Evolutionary conservation across 2,329 filamentous ascomycete genomes (phyloP), one percentile per base, ranked within the genome.

Genomic region (Fusarium coicis): DNA sequence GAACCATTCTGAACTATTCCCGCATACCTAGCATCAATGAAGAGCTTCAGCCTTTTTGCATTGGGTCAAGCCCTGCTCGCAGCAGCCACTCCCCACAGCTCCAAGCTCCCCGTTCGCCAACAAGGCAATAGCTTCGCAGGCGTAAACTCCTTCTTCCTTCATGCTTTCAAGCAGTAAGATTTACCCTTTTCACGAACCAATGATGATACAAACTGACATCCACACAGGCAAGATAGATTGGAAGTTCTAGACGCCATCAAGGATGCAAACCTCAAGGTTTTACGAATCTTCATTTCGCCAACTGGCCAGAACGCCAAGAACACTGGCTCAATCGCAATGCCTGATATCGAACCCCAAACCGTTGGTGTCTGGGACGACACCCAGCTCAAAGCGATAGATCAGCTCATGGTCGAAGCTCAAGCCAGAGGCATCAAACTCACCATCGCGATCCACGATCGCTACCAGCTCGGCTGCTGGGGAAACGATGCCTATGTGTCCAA

Each of bases 141-240:
- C 5, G 47, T 50, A 19, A 50, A 23, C 16, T 50, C 47, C 8
- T 50, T 34, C 16, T 50, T 50, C n/a, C 47, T 50, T 1, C 47
- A 50, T 34, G 47, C 47, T 23, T 34, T 50, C n/a, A 34, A 50
- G 16, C 47, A 23, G 47, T 34, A 23, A 19, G 21, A 8, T 1
- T 7, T 2, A 23, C 1, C 10, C 3, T 5, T 23, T 2, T 1
- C 5, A 10, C 0, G 0, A 10, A 23, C 10, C 28, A 18, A 23
- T 14, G 3, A 5, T 5, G 5, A 19, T 5, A 10, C 1, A 18
- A 18, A 18, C 30, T 50, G 8, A 50, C 16, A 12, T 15, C 5
- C 8, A 7, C 14, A 4, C 5, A 50, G 47, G n/a, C 30, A 50
- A 8, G 47, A 50, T 34, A 7, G 30, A 19, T 34, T 50, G n/a